Percentiles rank a stretch among this genome's conserved stretches.
Conservation (phyloP, 2,329 filamentous ascomycete genomes). For the Lojkania enalia region DNA sequence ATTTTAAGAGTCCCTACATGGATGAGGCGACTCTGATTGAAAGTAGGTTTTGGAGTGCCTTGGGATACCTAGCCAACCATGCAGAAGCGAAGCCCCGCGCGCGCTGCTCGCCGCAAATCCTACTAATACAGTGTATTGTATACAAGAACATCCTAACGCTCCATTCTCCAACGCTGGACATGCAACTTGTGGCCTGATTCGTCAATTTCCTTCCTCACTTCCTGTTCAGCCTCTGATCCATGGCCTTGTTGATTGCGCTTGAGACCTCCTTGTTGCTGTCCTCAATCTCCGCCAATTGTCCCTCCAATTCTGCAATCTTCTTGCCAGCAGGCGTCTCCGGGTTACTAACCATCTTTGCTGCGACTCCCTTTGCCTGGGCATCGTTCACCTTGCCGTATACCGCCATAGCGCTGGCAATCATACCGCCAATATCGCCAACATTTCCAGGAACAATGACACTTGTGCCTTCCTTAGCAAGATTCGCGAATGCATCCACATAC, state of each 20-base stretch:
- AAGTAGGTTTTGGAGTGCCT: too few species aligned
- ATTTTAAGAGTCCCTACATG: too few species aligned
- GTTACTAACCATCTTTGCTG: slow-evolving; percentile 49
- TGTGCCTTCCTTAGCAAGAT: slow-evolving; percentile 92
- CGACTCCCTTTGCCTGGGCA: slow-evolving; percentile 71
- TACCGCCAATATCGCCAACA: slow-evolving; percentile 90
- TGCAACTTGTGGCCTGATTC: not conserved
- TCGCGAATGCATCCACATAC: slow-evolving; percentile 93
- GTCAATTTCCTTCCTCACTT: slow-evolving; percentile 20
- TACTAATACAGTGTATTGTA: slow-evolving; percentile 3
- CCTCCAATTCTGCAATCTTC: slow-evolving; percentile 39
- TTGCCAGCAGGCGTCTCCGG: slow-evolving; percentile 26
- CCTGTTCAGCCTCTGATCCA: slow-evolving; percentile 40
- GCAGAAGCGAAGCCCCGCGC: too few species aligned
- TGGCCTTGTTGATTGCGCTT: slow-evolving; percentile 38
- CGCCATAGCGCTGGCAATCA: slow-evolving; percentile 95
- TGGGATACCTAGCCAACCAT: too few species aligned
- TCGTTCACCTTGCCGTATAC: slow-evolving; percentile 94
- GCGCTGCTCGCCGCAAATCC: too few species aligned
- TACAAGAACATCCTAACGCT: slow-evolving; percentile 2
- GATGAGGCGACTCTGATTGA: too few species aligned
- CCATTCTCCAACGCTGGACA: slow-evolving; percentile 1
- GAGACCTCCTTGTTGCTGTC: slow-evolving; percentile 27
- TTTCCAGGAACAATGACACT: slow-evolving; percentile 95
- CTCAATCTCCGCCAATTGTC: slow-evolving; percentile 28